phyloP scores from a whole-genome alignment of 192 early-diverging fungal genomes.

The Geranomyces variabilis region DNA sequence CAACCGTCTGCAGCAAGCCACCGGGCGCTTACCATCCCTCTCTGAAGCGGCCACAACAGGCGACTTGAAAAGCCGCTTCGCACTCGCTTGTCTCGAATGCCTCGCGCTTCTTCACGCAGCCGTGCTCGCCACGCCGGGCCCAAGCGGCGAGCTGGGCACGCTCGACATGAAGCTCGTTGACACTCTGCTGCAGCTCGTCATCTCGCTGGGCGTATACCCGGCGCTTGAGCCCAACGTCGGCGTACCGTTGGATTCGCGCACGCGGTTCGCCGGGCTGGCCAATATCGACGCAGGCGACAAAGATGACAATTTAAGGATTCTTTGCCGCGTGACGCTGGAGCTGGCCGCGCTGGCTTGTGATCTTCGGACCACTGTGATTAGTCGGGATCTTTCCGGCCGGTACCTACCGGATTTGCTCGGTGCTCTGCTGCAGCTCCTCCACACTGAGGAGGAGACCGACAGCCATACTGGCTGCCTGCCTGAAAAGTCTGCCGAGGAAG shows the following conservation, averaged over 20 bases:
- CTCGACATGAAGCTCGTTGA: constrained; percentile 64
- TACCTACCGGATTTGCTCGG: constrained; percentile 47
- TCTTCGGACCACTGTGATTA: not conserved
- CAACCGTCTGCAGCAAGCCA: too few relatives aligned
- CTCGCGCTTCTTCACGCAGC: constrained; percentile 5
- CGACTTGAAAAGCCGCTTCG: constrained; percentile 10
- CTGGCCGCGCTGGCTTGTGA: constrained; percentile 1
- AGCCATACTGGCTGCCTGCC: not conserved
- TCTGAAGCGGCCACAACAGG: not conserved
- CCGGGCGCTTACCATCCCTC: too few relatives aligned
- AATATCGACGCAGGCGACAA: constrained; percentile 8
- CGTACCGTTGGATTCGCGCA: constrained; percentile 63
- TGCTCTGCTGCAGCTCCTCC: constrained; percentile 30
- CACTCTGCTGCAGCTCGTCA: constrained; percentile 67
- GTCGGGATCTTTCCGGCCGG: constrained; percentile 3
- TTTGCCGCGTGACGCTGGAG: not conserved
- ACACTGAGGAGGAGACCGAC: not conserved
- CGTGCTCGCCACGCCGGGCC: not conserved
- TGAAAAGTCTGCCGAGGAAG: not conserved
- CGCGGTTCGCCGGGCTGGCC: constrained; percentile 42
- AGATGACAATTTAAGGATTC: not conserved
- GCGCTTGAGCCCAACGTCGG: constrained; percentile 69
- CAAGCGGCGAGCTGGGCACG: constrained; percentile 48
- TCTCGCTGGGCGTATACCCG: constrained; percentile 72
- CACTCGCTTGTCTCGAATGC: constrained; percentile 13